Conservation (phyloP, 148 eudicot species). For the Arbutus unedo region DNA sequence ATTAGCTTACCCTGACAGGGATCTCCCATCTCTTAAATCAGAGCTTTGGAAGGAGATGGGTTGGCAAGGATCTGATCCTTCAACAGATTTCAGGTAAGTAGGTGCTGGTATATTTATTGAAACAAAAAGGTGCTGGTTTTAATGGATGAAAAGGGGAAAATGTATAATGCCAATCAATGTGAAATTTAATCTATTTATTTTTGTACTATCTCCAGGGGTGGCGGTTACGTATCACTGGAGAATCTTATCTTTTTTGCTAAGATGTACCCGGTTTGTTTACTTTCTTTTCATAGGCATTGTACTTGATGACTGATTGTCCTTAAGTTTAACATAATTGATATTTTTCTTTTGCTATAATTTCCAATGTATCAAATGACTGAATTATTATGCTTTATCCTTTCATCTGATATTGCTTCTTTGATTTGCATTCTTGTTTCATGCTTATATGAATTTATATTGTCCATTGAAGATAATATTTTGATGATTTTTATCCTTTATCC, state of each 20-base stretch:
- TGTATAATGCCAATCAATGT: slow-evolving; percentile 5
- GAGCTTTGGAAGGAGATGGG: slow-evolving; percentile 99
- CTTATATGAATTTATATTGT: background rate
- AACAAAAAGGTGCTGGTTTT: background rate
- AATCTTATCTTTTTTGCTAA: slow-evolving; percentile 89
- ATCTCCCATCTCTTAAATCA: slow-evolving; percentile 79
- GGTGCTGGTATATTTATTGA: too few species aligned
- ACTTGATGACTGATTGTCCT: background rate
- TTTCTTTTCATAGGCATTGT: slow-evolving; percentile 8
- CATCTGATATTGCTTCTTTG: slow-evolving; percentile 4
- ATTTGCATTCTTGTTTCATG: background rate
- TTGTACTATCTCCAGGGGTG: slow-evolving; percentile 60
- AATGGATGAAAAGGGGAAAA: too few species aligned
- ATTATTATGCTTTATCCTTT: background rate
- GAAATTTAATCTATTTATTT: slow-evolving; percentile 21
- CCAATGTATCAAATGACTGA: background rate
- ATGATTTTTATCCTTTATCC: background rate
- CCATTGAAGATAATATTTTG: too few species aligned
- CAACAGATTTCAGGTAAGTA: slow-evolving; percentile 90
- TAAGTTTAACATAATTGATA: background rate
- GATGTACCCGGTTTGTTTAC: slow-evolving; percentile 68
- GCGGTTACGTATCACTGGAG: slow-evolving; percentile 89
- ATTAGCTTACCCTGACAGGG: slow-evolving; percentile 78
- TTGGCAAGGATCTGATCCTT: slow-evolving; percentile 98
- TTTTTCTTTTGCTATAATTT: background rate